These are phyloP conservation scores for Coniferiporia sulphurascens DNA, from an alignment of 1,284 basidiomycete genomes.

Conservation along the genomic window DNA sequence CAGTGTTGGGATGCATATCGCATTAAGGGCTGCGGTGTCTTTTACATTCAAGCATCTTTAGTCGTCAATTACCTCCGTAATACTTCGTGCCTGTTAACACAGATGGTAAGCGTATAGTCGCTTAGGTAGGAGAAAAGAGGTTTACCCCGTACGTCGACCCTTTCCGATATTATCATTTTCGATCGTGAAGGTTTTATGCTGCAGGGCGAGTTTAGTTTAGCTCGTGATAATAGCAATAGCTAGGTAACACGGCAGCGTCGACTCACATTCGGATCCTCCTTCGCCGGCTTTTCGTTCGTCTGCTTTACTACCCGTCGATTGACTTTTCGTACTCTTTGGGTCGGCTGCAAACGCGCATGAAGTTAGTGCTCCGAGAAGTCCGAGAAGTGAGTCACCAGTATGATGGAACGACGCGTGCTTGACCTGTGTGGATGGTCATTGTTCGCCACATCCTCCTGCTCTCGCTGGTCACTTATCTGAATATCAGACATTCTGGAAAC, in stretches of 20 bases:
- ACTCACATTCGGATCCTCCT: conserved; percentile 11
- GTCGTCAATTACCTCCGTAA: conserved; percentile 11
- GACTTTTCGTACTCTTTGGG: conserved; percentile 10
- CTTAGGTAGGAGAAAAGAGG: background rate
- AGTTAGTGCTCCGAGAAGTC: background rate
- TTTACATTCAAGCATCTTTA: background rate
- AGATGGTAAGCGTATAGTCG: background rate
- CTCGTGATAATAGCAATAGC: too few relatives aligned
- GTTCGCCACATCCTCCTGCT: too few relatives aligned
- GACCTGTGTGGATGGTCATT: background rate
- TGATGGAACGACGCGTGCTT: background rate
- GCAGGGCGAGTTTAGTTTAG: too few relatives aligned
- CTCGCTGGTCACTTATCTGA: background rate
- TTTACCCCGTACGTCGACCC: conserved; percentile 15
- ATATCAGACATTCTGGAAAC: background rate
- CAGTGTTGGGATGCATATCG: too few relatives aligned
- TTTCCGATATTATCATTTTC: conserved; percentile 17
- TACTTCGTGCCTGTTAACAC: background rate
- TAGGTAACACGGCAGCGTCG: too few relatives aligned
- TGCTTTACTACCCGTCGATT: conserved; percentile 12
- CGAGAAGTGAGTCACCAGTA: background rate
- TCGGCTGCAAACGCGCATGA: conserved; percentile 1
- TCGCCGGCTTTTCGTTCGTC: conserved; percentile 12
- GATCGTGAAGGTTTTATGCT: conserved; percentile 18
- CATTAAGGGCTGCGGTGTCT: too few relatives aligned